Evolutionary conservation across 2,329 filamentous ascomycete species (phyloP).

Genomic region (Paraphoma sp.): DNA sequence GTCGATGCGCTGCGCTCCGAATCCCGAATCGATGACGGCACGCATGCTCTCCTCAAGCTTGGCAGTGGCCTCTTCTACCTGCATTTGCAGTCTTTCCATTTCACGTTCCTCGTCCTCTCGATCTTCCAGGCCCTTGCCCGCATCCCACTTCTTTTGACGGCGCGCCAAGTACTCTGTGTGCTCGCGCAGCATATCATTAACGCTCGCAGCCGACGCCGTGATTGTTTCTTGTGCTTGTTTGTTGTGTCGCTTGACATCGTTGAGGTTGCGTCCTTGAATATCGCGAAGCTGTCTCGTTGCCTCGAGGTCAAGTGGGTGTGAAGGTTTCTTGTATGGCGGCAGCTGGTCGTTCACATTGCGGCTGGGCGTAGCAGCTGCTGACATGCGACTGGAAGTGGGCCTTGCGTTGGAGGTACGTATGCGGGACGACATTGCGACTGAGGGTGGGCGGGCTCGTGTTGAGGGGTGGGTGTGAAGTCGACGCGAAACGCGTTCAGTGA

Average conservation of each 20-base stretch:
- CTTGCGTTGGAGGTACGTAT: conserved; percentile 23
- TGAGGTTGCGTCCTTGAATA: conserved; percentile 52
- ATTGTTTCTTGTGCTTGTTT: conserved; percentile 56
- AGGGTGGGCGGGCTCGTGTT: not conserved
- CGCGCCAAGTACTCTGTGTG: conserved; percentile 46
- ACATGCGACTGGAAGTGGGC: conserved; percentile 21
- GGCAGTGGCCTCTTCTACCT: conserved; percentile 60
- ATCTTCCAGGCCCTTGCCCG: conserved; percentile 44
- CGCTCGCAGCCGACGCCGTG: conserved; percentile 57
- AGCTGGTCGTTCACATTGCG: conserved; percentile 25
- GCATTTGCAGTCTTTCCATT: conserved; percentile 49
- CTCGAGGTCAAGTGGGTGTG: conserved; percentile 57
- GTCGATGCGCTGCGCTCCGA: conserved; percentile 54
- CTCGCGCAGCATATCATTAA: conserved; percentile 62
- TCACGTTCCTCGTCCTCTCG: conserved; percentile 48
- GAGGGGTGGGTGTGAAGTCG: not conserved
- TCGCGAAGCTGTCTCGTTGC: conserved; percentile 55
- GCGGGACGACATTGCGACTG: conserved; percentile 29
- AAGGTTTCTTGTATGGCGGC: conserved; percentile 63
- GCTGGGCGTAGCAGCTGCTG: conserved; percentile 12
- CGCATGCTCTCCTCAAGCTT: conserved; percentile 66
- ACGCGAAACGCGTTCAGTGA: conserved; percentile 3
- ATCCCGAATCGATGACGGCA: conserved; percentile 63
- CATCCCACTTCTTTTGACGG: conserved; percentile 43
- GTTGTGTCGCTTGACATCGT: conserved; percentile 57